phyloP scores from a whole-genome alignment of 2,329 filamentous ascomycete species.

The Neospermospora avenae region DNA sequence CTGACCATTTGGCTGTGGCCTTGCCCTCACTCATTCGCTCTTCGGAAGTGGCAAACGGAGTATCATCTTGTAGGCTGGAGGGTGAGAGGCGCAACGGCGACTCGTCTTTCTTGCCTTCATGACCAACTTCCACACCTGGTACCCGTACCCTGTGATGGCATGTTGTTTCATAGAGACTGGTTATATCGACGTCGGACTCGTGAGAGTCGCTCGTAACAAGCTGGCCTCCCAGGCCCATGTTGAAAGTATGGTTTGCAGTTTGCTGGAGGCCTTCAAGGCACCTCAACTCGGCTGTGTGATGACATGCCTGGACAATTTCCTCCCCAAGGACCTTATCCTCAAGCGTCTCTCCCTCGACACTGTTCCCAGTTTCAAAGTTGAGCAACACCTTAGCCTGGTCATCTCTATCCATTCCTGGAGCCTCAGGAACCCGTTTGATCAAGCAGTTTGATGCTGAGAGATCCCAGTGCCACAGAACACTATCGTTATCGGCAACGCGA shows the following conservation, averaged over 20 bases:
- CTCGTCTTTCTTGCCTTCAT: neutral
- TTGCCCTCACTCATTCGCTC: too few relatives aligned
- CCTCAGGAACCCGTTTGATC: neutral
- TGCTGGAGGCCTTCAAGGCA: neutral
- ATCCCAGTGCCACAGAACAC: slow-evolving; percentile 24
- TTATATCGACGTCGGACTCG: neutral
- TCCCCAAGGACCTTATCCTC: neutral
- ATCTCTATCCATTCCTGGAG: neutral
- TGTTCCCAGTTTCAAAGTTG: too few relatives aligned
- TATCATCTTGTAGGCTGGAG: too few relatives aligned
- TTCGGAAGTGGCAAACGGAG: too few relatives aligned
- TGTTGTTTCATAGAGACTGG: neutral
- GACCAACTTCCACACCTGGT: neutral
- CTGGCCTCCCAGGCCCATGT: neutral
- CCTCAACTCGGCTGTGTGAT: neutral
- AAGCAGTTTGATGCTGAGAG: slow-evolving; percentile 18
- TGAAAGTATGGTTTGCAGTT: neutral
- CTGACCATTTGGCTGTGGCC: slow-evolving; percentile 6
- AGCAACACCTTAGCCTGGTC: neutral
- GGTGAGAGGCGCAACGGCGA: too few relatives aligned
- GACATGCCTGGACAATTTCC: neutral
- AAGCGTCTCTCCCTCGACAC: neutral
- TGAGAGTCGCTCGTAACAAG: neutral
- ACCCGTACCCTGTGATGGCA: neutral
- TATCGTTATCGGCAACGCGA: neutral